Evolutionary conservation across 2,329 filamentous ascomycete genomes (phyloP).

Genomic region (Hirsutella minnesotensis): DNA sequence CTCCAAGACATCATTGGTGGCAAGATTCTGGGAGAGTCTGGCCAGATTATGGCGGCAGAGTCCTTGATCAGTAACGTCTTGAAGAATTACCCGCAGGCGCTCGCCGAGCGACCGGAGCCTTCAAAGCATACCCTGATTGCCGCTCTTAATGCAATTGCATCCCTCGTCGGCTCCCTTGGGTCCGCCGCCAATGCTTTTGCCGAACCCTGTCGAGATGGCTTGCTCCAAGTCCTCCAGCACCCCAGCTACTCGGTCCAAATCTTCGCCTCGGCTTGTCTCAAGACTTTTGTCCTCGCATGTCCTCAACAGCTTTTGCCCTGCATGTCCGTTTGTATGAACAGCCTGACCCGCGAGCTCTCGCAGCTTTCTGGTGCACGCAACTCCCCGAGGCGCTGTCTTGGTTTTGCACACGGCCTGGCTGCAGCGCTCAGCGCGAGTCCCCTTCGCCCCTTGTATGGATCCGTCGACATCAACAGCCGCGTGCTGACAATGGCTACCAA

Average conservation of each 20-base stretch:
- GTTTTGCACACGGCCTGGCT: conserved; percentile 83
- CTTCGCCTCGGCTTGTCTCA: conserved; percentile 74
- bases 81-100: conserved; percentile 85
- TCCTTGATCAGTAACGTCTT: conserved; percentile 76
- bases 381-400: conserved; percentile 72
- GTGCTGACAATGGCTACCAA: conserved; percentile 86
- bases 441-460: conserved; percentile 80
- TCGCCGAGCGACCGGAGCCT: conserved; percentile 80
- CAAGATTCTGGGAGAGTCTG: conserved; percentile 77
- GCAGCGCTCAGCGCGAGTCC: conserved; percentile 85
- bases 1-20: conserved; percentile 74
- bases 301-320: conserved; percentile 86
- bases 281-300: conserved; percentile 78
- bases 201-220: conserved; percentile 72
- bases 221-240: conserved; percentile 85
- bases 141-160: conserved; percentile 65
- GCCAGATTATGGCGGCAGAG: conserved; percentile 72
- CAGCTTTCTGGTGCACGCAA: conserved; percentile 64
- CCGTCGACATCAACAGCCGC: conserved; percentile 86
- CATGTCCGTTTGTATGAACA: conserved; percentile 94
- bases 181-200: conserved; percentile 71
- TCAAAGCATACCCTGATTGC: conserved; percentile 76
- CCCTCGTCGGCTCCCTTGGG: conserved; percentile 67
- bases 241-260: conserved; percentile 95
- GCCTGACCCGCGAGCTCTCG: conserved; percentile 73